Percentiles rank a stretch among this genome's conserved stretches.
Conservation (phyloP, 148 eudicot genomes). For the Euryodendron excelsum region DNA sequence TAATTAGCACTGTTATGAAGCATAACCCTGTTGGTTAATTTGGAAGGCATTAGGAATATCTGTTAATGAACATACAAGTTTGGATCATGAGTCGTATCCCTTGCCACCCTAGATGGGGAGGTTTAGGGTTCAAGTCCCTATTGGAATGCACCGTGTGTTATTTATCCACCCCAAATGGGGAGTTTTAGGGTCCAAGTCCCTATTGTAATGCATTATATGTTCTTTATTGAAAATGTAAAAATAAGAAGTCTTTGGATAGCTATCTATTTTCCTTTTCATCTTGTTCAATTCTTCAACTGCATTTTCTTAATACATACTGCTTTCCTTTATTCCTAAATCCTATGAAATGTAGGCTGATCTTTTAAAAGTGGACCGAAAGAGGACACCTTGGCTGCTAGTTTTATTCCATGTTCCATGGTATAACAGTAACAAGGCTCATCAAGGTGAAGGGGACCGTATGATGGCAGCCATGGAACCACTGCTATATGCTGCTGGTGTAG, state of each 20-base stretch:
- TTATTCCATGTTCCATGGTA: slow-evolving; percentile 96
- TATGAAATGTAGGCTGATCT: slow-evolving; percentile 68
- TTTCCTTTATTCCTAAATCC: not conserved
- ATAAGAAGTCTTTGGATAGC: not conserved
- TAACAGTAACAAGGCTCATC: slow-evolving; percentile 89
- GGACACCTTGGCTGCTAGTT: slow-evolving; percentile 88
- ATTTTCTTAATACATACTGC: not conserved
- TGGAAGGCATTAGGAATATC: slow-evolving; percentile 4
- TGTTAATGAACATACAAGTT: not conserved
- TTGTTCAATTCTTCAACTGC: not conserved
- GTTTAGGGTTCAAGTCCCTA: not conserved
- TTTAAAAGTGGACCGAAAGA: slow-evolving; percentile 74
- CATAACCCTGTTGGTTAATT: not conserved
- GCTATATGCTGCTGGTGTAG: slow-evolving; percentile 91
- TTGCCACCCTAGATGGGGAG: not conserved
- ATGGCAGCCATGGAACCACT: slow-evolving; percentile 81
- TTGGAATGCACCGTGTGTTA: not conserved
- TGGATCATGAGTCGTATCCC: not conserved
- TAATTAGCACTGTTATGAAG: not conserved
- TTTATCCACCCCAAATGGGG: no score
- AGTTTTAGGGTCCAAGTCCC: no score
- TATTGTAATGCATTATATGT: no score
- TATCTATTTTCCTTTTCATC: not conserved
- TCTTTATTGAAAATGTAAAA: not conserved
- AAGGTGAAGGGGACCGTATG: slow-evolving; percentile 90